These are phyloP conservation scores for Persicaria maculosa DNA, from an alignment of 148 eudicot species.

Conservation along the genomic window DNA sequence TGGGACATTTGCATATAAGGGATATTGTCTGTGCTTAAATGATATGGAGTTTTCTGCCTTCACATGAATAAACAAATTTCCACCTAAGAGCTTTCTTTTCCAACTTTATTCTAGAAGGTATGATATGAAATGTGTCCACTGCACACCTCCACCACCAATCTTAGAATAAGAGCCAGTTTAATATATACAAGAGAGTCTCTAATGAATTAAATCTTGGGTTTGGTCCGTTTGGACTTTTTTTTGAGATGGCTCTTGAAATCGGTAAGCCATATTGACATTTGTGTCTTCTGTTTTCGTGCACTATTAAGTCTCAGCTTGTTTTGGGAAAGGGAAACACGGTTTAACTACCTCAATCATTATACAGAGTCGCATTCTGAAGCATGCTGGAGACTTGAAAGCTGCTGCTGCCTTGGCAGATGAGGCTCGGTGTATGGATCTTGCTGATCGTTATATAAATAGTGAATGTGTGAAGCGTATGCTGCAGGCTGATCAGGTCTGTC, in stretches of 20 bases:
- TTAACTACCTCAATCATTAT: neutral
- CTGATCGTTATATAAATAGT: constrained; percentile 95
- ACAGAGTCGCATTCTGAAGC: constrained; percentile 94
- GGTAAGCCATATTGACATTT: neutral
- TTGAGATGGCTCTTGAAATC: neutral
- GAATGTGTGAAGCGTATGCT: constrained; percentile 96
- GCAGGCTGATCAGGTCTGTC: constrained; percentile 87
- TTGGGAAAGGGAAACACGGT: neutral
- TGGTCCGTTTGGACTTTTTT: neutral
- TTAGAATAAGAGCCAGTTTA: too few species aligned
- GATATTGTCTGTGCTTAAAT: neutral
- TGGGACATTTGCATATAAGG: neutral
- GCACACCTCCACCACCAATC: too few species aligned
- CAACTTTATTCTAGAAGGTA: neutral
- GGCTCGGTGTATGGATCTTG: constrained; percentile 99
- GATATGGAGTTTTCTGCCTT: neutral
- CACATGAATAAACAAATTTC: neutral
- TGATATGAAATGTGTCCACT: neutral
- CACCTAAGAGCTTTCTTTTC: neutral
- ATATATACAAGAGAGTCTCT: too few species aligned
- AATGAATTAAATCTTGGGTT: neutral
- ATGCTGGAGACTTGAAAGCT: constrained; percentile 84
- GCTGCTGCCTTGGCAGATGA: constrained; percentile 99
- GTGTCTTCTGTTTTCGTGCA: neutral
- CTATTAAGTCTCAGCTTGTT: neutral